phyloP scores from a whole-genome alignment of 2,329 filamentous ascomycete genomes.

The Spiromastix sp. region DNA sequence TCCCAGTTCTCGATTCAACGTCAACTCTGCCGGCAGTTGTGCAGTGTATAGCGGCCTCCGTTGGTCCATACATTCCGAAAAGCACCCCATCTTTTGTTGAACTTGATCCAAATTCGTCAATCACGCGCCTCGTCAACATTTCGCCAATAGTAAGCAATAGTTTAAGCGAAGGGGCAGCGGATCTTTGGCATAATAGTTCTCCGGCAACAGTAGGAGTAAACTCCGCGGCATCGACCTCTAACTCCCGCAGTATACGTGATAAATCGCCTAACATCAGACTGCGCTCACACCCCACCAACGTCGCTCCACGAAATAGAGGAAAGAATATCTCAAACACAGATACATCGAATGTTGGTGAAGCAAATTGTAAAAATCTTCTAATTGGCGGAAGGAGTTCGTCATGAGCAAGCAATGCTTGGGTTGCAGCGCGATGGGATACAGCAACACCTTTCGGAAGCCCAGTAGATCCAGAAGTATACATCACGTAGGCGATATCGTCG shows the following conservation, averaged over 20 bases:
- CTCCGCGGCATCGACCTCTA: conserved; percentile 74
- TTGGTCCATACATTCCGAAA: conserved; percentile 91
- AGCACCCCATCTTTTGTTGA: conserved; percentile 50
- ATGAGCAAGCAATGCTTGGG: conserved; percentile 75
- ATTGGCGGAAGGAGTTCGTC: conserved; percentile 67
- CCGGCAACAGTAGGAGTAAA: conserved; percentile 80
- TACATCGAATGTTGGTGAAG: conserved; percentile 86
- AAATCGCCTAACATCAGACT: conserved; percentile 65
- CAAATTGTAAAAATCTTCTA: conserved; percentile 77
- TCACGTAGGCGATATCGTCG: conserved; percentile 62
- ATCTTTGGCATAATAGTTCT: conserved; percentile 59
- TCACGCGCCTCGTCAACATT: conserved; percentile 71
- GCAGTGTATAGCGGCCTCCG: conserved; percentile 85
- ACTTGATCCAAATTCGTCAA: conserved; percentile 66
- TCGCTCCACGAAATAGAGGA: conserved; percentile 61
- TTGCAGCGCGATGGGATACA: conserved; percentile 67
- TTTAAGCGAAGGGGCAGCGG: conserved; percentile 56
- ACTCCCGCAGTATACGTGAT: conserved; percentile 50
- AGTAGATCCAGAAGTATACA: conserved; percentile 89
- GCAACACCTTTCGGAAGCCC: conserved; percentile 81
- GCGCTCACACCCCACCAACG: conserved; percentile 62
- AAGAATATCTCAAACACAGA: conserved; percentile 95
- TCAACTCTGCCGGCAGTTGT: conserved; percentile 59
- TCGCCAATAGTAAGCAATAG: conserved; percentile 81
- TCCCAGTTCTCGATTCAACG: conserved; percentile 47